Evolutionary conservation across 2,329 filamentous ascomycete genomes (phyloP).

Genomic region (Ascochyta pisi): DNA sequence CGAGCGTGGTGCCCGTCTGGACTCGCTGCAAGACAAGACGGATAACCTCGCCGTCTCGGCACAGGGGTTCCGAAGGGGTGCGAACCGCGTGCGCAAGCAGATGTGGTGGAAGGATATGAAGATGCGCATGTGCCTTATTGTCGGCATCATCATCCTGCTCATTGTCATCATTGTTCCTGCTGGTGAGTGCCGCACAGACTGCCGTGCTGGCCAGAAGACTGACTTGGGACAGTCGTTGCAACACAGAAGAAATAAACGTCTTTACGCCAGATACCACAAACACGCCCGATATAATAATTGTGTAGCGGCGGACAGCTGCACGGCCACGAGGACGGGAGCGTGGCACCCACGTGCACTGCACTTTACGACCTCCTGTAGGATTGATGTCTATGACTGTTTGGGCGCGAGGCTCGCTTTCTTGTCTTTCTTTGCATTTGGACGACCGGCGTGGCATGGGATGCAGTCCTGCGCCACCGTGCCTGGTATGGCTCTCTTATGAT

Average conservation of each 20-base stretch:
- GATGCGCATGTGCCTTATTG: conserved; percentile 97
- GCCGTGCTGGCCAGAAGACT: neutral
- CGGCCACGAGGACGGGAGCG: conserved; percentile 26
- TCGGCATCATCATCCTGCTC: conserved; percentile 88
- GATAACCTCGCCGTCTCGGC: conserved; percentile 91
- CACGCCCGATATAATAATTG: conserved; percentile 41
- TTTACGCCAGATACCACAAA: conserved; percentile 35
- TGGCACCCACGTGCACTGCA: conserved; percentile 36
- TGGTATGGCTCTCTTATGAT: conserved; percentile 27
- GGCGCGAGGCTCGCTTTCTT: conserved; percentile 46
- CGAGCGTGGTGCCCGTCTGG: conserved; percentile 87
- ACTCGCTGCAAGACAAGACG: conserved; percentile 91
- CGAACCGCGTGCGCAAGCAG: conserved; percentile 89
- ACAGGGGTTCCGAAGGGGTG: conserved; percentile 93
- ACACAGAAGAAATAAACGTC: conserved; percentile 32
- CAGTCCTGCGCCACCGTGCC: conserved; percentile 22
- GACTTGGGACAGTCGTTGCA: conserved; percentile 35
- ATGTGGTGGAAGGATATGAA: conserved; percentile 99
- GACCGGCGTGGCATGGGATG: conserved; percentile 34
- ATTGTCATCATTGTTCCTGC: conserved; percentile 93
- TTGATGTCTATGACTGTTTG: conserved; percentile 46
- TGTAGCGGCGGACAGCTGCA: conserved; percentile 28
- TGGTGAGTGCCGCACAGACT: conserved; percentile 64
- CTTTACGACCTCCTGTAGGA: conserved; percentile 40
- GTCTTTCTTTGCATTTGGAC: conserved; percentile 47